phyloP scores from a whole-genome alignment of 139 green algal species.

The Chlamydomonas urium region DNA sequence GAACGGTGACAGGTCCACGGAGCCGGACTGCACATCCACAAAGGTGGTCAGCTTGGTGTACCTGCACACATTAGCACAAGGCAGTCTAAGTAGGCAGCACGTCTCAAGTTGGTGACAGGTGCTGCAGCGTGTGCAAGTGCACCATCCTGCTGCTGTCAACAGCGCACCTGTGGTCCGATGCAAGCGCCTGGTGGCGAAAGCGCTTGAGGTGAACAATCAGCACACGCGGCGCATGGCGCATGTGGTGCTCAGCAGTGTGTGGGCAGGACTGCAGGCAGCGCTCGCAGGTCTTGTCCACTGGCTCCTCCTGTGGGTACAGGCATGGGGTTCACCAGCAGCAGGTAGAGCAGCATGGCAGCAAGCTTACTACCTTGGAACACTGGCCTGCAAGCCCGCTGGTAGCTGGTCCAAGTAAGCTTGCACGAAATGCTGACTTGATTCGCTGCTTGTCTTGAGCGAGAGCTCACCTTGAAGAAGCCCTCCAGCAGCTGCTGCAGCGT shows the following conservation, averaged over 20 bases:
- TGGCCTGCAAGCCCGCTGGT: not conserved
- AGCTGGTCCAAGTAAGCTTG: not conserved
- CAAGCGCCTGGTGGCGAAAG: not conserved
- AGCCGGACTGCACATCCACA: too few species aligned
- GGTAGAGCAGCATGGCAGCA: not conserved
- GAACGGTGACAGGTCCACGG: too few species aligned
- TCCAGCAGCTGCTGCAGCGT: not conserved
- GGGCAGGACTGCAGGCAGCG: not conserved
- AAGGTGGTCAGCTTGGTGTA: too few species aligned
- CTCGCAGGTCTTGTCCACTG: not conserved
- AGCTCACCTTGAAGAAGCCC: not conserved
- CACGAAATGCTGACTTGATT: not conserved
- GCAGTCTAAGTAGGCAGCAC: too few species aligned
- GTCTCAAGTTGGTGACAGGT: too few species aligned
- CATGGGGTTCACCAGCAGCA: not conserved
- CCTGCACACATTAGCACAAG: too few species aligned
- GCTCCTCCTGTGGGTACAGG: not conserved
- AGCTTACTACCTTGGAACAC: not conserved
- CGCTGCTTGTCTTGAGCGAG: not conserved
- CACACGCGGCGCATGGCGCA: not conserved
- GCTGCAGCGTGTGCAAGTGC: too few species aligned
- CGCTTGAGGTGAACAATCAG: constrained; percentile 11
- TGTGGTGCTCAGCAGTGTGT: not conserved
- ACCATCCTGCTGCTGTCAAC: too few species aligned
- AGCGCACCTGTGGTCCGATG: too few species aligned